These are phyloP conservation scores for Urtica urens DNA, from an alignment of 306 rosid species.

Conservation along the genomic window DNA sequence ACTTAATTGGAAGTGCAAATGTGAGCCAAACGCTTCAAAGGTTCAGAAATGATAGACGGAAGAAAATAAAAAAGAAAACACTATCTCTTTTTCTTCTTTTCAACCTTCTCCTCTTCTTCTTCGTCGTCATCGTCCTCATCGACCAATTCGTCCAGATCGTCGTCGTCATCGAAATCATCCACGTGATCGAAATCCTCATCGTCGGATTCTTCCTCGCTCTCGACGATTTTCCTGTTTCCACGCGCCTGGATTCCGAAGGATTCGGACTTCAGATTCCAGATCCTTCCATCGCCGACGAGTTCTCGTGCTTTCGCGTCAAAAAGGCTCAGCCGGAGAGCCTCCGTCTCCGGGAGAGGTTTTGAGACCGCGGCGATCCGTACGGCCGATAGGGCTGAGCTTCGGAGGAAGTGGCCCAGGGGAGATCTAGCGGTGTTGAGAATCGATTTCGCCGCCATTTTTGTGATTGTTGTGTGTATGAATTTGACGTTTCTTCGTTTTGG, in stretches of 20 bases:
- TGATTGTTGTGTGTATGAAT: too few species aligned
- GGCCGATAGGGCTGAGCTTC: constrained; percentile 8
- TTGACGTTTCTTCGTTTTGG: too few species aligned
- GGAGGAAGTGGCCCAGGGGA: constrained; percentile 18
- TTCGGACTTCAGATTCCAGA: neutral
- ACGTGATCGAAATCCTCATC: neutral
- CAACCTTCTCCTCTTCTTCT: neutral
- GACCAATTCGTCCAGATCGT: neutral
- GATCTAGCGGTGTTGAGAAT: constrained; percentile 17
- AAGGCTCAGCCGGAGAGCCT: constrained; percentile 1
- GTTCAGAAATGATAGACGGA: neutral
- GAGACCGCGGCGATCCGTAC: neutral
- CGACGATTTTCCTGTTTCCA: neutral
- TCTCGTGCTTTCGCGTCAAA: neutral
- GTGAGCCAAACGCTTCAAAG: too few species aligned
- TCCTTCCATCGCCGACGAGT: neutral
- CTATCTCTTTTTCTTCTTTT: neutral
- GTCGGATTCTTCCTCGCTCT: neutral
- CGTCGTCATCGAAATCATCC: neutral
- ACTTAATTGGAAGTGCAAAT: too few species aligned
- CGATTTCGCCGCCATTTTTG: constrained; percentile 25
- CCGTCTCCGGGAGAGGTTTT: constrained; percentile 3
- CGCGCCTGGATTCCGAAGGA: neutral
- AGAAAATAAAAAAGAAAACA: neutral
- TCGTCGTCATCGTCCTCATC: neutral